Evolutionary conservation across 257 asterid species (phyloP).

Genomic region (Ballota nigra): DNA sequence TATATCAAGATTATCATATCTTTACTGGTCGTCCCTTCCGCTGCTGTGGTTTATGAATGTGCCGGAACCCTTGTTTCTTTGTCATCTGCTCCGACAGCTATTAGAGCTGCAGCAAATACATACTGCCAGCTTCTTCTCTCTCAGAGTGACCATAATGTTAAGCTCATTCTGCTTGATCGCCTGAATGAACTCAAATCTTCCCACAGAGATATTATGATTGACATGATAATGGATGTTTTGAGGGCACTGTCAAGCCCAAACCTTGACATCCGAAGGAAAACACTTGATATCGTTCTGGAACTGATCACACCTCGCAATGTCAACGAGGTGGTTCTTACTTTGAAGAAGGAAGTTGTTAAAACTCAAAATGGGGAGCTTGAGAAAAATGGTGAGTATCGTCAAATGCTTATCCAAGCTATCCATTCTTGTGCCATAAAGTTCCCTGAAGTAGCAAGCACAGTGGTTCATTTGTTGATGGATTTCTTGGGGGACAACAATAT

Average conservation of each 20-base stretch:
- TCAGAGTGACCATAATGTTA: constrained; percentile 94
- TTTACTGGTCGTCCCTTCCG: constrained; percentile 76
- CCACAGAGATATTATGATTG: constrained; percentile 84
- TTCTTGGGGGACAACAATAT: constrained; percentile 97
- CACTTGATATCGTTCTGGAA: constrained; percentile 94
- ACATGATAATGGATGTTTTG: constrained; percentile 93
- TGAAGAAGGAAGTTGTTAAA: constrained; percentile 96
- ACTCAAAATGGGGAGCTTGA: constrained; percentile 95
- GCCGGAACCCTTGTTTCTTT: constrained; percentile 96
- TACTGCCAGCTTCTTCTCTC: constrained; percentile 93
- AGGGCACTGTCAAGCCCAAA: constrained; percentile 97
- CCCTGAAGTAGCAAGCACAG: constrained; percentile 99
- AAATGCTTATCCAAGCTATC: constrained; percentile 98
- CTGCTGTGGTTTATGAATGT: constrained; percentile 94
- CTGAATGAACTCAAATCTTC: constrained; percentile 82
- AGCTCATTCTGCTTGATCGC: constrained; percentile 92
- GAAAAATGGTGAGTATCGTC: constrained; percentile 94
- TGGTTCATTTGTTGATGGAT: constrained; percentile 97
- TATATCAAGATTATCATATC: constrained; percentile 88
- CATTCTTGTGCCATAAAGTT: constrained; percentile 96
- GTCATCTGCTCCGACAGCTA: constrained; percentile 97
- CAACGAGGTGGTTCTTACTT: constrained; percentile 84
- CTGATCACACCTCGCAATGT: constrained; percentile 88
- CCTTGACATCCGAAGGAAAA: constrained; percentile 86
- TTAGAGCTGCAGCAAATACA: constrained; percentile 94